Evolutionary conservation across 176 grass and related monocot genomes (phyloP).

Genomic region (Melocanna baccifera): DNA sequence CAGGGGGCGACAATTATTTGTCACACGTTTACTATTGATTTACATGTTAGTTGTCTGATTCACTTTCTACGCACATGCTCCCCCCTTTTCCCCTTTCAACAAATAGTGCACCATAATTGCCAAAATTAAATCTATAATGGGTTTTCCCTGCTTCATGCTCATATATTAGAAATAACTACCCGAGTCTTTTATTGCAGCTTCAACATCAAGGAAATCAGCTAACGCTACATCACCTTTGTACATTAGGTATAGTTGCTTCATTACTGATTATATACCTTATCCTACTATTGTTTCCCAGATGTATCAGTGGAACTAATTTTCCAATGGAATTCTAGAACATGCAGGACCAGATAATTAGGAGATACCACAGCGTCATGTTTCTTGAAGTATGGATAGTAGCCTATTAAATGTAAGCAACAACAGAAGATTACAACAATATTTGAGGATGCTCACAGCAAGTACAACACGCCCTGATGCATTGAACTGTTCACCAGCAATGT

Average conservation of each 20-base stretch:
- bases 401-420: slow-evolving; percentile 27
- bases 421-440: slow-evolving; percentile 20
- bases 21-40: not conserved
- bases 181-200: not conserved
- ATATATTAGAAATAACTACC: slow-evolving; percentile 4
- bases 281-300: slow-evolving; percentile 12
- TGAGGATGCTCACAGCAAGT: slow-evolving; percentile 60
- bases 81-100: slow-evolving; percentile 3
- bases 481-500: slow-evolving; percentile 88
- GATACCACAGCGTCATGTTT: not conserved
- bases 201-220: not conserved
- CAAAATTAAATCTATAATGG: not conserved
- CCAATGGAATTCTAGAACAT: slow-evolving; percentile 17
- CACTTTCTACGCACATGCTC: not conserved
- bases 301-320: slow-evolving; percentile 16
- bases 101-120: not conserved
- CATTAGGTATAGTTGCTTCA: not conserved
- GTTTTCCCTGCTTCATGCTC: not conserved
- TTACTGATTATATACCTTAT: not conserved
- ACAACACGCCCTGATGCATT: slow-evolving; percentile 76
- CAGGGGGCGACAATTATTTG: not conserved
- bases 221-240: not conserved
- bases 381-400: slow-evolving; percentile 4
- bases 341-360: slow-evolving; percentile 1
- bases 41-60: slow-evolving; percentile 1